These are phyloP conservation scores for Colletotrichum magnum DNA, from an alignment of 2,329 filamentous ascomycete species.

Conservation along the genomic window DNA sequence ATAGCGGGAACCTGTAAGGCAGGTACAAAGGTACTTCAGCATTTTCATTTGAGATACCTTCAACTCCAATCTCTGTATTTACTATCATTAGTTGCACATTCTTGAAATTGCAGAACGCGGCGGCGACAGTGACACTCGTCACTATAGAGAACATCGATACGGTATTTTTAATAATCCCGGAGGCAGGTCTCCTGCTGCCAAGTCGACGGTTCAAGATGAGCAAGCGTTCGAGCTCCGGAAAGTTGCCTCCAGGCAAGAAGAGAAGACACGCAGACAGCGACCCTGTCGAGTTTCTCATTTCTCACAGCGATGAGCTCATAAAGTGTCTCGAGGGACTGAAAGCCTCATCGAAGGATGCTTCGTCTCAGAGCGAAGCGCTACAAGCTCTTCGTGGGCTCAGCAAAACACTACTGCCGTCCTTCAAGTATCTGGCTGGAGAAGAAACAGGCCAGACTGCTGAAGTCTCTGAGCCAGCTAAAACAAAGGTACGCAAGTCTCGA, in stretches of 20 bases:
- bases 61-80: too few relatives aligned
- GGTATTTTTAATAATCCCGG: neutral
- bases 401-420: slow-evolving; percentile 47
- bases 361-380: slow-evolving; percentile 3
- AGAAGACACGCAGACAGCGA: slow-evolving; percentile 39
- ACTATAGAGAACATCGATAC: too few relatives aligned
- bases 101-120: too few relatives aligned
- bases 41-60: neutral
- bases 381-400: slow-evolving; percentile 40
- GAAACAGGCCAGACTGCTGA: neutral
- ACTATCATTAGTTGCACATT: too few relatives aligned
- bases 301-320: slow-evolving; percentile 56
- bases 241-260: slow-evolving; percentile 42
- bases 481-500: slow-evolving; percentile 3
- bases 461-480: neutral
- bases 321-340: slow-evolving; percentile 55
- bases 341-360: slow-evolving; percentile 30
- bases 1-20: neutral
- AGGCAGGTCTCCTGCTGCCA: too few relatives aligned
- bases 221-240: slow-evolving; percentile 33
- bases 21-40: neutral
- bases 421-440: slow-evolving; percentile 42
- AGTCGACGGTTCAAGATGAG: slow-evolving; percentile 20
- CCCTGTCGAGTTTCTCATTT: slow-evolving; percentile 49
- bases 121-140: too few relatives aligned